Percentiles rank a stretch among this genome's conserved stretches.
These are phyloP conservation scores for Podosphaera xanthii DNA, from an alignment of 2,329 filamentous ascomycete genomes.

Conservation along the genomic window DNA sequence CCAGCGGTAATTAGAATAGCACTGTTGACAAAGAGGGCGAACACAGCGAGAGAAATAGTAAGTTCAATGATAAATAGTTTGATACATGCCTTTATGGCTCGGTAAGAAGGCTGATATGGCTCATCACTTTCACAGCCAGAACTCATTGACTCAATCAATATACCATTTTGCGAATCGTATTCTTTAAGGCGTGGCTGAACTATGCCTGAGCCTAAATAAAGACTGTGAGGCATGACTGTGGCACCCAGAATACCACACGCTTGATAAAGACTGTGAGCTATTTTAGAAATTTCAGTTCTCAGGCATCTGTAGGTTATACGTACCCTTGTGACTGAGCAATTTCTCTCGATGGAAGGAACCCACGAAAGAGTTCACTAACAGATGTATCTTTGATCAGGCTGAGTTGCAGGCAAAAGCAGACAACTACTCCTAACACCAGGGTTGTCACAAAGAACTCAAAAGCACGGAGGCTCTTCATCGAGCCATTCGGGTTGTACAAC, in stretches of 20 bases:
- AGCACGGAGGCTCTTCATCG: slow-evolving; percentile 33
- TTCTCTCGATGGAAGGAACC: slow-evolving; percentile 38
- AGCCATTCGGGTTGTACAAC: slow-evolving; percentile 36
- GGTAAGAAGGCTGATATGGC: slow-evolving; percentile 46
- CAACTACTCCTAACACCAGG: slow-evolving; percentile 42
- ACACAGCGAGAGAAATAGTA: slow-evolving; percentile 51
- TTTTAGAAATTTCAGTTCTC: not conserved
- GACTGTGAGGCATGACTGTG: slow-evolving; percentile 48
- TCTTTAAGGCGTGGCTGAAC: slow-evolving; percentile 42
- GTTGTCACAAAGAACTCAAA: slow-evolving; percentile 42
- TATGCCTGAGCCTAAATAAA: slow-evolving; percentile 47
- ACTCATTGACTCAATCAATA: slow-evolving; percentile 13
- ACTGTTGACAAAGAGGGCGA: slow-evolving; percentile 67
- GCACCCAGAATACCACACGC: slow-evolving; percentile 57
- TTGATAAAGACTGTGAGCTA: slow-evolving; percentile 31
- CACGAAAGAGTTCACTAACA: slow-evolving; percentile 36
- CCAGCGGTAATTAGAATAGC: slow-evolving; percentile 67
- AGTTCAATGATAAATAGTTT: slow-evolving; percentile 53
- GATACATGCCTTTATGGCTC: slow-evolving; percentile 51
- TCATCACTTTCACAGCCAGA: slow-evolving; percentile 19
- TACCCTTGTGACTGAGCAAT: slow-evolving; percentile 33
- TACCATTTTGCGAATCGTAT: slow-evolving; percentile 37
- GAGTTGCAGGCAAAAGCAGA: slow-evolving; percentile 50
- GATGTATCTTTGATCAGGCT: slow-evolving; percentile 33
- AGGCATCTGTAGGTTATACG: not conserved